Base-by-base conservation (phyloP, 2,329 filamentous ascomycete species). In the Sporothrix humicola region DNA sequence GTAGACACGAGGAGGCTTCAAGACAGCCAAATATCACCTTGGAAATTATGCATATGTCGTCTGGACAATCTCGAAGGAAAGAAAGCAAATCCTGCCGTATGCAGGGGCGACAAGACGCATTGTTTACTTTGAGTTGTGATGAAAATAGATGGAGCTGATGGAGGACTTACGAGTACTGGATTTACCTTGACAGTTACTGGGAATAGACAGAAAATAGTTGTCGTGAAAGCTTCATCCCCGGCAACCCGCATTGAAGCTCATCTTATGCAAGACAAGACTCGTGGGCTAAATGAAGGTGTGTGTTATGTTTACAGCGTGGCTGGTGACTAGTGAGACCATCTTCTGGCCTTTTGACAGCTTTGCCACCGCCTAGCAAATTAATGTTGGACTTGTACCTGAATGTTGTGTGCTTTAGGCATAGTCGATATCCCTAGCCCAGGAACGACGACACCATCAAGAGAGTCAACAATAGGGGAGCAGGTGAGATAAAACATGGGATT, bases 221-320 rank as follows among this genome's bases (percentile, higher is more conserved):
- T 20, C 17, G 59, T 63, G 31, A 63, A 44, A 37, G 37, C 59
- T 63, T 44, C 15, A 10, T 20, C 15, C 31, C 31, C 59, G 59
- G 59, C 42, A 26, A 48, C 37, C 44, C 12, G 65, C 48, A 52
- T 52, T 54, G 10, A 48, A 66, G 12, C 61, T 66, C 42, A 66
- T 66, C 61, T 48, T 26, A 48, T 66, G 61, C 42, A 66, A 66
- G 61, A 66, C 61, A 66, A 65, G 8, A 26, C 17, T 20, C 17
- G 8, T 6, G 44, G 37, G 20, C 31, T 63, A 63, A 31, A 44
- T 61, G 23, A 59, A 59, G 26, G 12, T 63, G 59, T 63, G 31
- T 42, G 31, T 61, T 17, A 3, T 37, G 31, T 37, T 37, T 37
- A 7, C 31, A 37, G 31, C 31, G 31, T 37, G 31, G 31, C 5